Percentiles rank a stretch among this genome's conserved stretches.
phyloP scores from a whole-genome alignment of 345 rosid genomes.

The Populus pruinosa region DNA sequence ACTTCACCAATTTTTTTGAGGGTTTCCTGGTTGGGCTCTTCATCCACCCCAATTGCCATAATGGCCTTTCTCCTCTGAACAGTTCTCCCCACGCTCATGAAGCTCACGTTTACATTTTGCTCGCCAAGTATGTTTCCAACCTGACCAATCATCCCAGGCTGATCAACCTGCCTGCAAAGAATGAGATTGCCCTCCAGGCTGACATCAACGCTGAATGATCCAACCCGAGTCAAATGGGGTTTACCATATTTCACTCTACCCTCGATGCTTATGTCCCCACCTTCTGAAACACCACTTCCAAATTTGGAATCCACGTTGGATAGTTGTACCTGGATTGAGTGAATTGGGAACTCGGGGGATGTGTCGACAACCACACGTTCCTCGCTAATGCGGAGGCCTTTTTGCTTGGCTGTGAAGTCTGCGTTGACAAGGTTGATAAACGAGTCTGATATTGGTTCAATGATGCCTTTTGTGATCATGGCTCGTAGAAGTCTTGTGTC shows the following conservation, averaged over 20 bases:
- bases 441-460: constrained; percentile 69
- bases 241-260: constrained; percentile 67
- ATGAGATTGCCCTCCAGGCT: constrained; percentile 81
- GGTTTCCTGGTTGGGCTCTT: constrained; percentile 58
- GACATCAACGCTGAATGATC: constrained; percentile 64
- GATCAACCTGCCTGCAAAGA: constrained; percentile 74
- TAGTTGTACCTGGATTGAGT: constrained; percentile 62
- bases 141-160: constrained; percentile 80
- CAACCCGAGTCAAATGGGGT: constrained; percentile 60
- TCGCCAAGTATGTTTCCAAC: constrained; percentile 73
- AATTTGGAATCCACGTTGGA: constrained; percentile 60
- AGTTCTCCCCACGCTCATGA: constrained; percentile 86
- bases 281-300: constrained; percentile 57
- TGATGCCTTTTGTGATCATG: constrained; percentile 82
- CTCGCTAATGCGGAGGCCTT: constrained; percentile 70
- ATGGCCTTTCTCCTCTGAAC: constrained; percentile 54
- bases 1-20: constrained; percentile 56
- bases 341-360: constrained; percentile 54
- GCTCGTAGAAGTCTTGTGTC: constrained; percentile 87
- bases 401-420: constrained; percentile 79
- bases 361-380: constrained; percentile 54
- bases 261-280: constrained; percentile 61
- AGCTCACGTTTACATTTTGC: constrained; percentile 70
- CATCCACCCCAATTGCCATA: constrained; percentile 90
- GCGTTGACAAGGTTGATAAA: constrained; percentile 77